Conservation (phyloP, 306 rosid genomes). For the Castanea crenata region DNA sequence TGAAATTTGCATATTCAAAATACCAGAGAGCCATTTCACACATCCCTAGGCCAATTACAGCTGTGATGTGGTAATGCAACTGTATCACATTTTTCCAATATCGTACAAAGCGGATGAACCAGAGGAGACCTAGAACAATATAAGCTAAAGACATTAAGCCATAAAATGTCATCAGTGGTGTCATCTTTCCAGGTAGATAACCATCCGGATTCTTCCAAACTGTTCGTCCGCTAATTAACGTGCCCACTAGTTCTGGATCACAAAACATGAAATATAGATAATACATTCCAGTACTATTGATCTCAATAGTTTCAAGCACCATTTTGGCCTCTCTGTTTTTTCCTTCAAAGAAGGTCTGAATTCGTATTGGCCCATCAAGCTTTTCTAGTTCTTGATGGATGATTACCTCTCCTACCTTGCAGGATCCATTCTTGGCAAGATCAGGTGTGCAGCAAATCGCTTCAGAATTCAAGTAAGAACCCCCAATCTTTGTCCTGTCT, state of each 20-base stretch:
- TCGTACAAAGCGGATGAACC: conserved; percentile 65
- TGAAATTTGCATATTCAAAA: conserved; percentile 68
- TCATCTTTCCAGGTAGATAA: conserved; percentile 74
- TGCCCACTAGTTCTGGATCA: conserved; percentile 67
- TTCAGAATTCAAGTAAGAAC: conserved; percentile 59
- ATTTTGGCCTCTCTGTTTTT: conserved; percentile 52
- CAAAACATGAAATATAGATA: conserved; percentile 74
- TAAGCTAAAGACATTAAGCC: conserved; percentile 72
- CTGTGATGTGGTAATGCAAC: conserved; percentile 69
- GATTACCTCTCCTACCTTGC: conserved; percentile 76
- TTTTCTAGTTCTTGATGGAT: conserved; percentile 50
- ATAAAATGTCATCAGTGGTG: conserved; percentile 62
- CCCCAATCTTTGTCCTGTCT: conserved; percentile 66
- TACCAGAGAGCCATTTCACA: conserved; percentile 86
- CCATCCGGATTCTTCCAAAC: conserved; percentile 84
- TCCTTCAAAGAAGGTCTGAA: conserved; percentile 65
- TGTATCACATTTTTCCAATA: conserved; percentile 70
- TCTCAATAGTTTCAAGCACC: conserved; percentile 51
- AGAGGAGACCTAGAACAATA: conserved; percentile 59
- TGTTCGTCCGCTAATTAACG: conserved; percentile 56
- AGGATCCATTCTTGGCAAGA: conserved; percentile 58
- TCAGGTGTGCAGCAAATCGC: conserved; percentile 71
- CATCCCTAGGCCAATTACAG: conserved; percentile 76
- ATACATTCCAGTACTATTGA: conserved; percentile 70
- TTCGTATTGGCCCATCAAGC: conserved; percentile 52